A percentile compares a stretch with the other conserved stretches of the same genome.
Evolutionary conservation across 176 grass and related monocot genomes (phyloP).

Genomic region (Phragmites australis): DNA sequence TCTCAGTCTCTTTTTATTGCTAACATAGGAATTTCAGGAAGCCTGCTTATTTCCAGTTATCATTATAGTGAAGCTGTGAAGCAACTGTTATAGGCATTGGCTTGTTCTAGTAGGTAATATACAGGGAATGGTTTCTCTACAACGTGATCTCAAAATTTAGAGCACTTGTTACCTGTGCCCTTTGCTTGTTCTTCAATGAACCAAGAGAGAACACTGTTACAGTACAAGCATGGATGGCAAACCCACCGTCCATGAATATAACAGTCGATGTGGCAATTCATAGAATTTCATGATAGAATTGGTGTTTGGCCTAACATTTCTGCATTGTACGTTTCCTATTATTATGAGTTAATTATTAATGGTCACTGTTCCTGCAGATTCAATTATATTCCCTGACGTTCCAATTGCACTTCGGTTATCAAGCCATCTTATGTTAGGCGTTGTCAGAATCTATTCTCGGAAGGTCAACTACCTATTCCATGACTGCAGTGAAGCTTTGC

Average conservation of each 20-base stretch:
- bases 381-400: conserved; percentile 96
- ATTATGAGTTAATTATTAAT: conserved; percentile 12
- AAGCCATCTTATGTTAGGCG: conserved; percentile 95
- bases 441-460: conserved; percentile 98
- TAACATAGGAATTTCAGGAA: background rate
- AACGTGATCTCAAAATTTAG: background rate
- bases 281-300: conserved; percentile 13
- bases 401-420: conserved; percentile 97
- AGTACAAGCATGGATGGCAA: background rate
- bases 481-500: conserved; percentile 95
- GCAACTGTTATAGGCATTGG: background rate
- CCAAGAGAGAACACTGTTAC: background rate
- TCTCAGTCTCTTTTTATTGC: background rate
- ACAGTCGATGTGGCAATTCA: background rate
- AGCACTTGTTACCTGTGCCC: background rate
- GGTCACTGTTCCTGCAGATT: conserved; percentile 61
- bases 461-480: conserved; percentile 99
- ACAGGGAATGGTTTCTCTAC: background rate
- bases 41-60: background rate
- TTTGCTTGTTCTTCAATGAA: conserved; percentile 9
- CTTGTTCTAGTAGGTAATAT: conserved; percentile 21
- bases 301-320: background rate
- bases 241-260: background rate
- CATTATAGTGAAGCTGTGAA: background rate
- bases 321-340: background rate